phyloP scores from a whole-genome alignment of 106 monocot genomes.

The Dendrobium nobile region DNA sequence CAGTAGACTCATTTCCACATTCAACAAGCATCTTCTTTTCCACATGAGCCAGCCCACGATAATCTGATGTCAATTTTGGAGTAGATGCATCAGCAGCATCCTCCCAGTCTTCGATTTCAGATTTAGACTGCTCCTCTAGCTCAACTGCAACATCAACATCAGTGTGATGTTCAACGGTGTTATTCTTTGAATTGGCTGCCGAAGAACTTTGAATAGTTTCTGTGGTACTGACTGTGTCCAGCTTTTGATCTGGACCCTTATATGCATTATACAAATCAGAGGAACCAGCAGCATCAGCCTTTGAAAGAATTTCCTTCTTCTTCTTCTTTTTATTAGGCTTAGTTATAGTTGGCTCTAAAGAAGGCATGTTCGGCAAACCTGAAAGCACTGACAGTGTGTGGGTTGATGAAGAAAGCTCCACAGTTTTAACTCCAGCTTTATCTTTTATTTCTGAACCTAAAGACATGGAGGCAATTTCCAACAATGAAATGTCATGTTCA shows the following conservation, averaged over 20 bases:
- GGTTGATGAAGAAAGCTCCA: conserved; percentile 7
- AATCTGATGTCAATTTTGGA: conserved; percentile 26
- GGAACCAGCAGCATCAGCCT: conserved; percentile 59
- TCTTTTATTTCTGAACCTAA: conserved; percentile 6
- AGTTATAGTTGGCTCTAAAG: conserved; percentile 16
- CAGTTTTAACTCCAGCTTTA: conserved; percentile 4
- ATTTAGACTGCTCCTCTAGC: conserved; percentile 27
- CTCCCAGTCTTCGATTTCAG: conserved; percentile 65
- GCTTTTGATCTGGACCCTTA: conserved; percentile 56
- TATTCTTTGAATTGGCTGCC: conserved; percentile 10
- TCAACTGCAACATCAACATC: conserved; percentile 11
- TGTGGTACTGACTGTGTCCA: conserved; percentile 1
- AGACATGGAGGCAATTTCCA: conserved; percentile 2
- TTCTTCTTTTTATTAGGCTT: conserved; percentile 46
- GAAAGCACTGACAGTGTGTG: conserved; percentile 6
- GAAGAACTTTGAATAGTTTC: conserved; percentile 18
- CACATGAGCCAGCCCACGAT: background rate
- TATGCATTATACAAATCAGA: conserved; percentile 75
- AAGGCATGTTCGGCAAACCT: conserved; percentile 20
- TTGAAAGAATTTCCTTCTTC: conserved; percentile 46
- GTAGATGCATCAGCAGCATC: conserved; percentile 46
- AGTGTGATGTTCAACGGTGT: conserved; percentile 3
- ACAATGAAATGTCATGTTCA: background rate
- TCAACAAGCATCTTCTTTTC: background rate
- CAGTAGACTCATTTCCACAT: conserved; percentile 5